These are phyloP conservation scores for Mycena floridula DNA, from an alignment of 768 basidiomycete genomes.

Conservation along the genomic window DNA sequence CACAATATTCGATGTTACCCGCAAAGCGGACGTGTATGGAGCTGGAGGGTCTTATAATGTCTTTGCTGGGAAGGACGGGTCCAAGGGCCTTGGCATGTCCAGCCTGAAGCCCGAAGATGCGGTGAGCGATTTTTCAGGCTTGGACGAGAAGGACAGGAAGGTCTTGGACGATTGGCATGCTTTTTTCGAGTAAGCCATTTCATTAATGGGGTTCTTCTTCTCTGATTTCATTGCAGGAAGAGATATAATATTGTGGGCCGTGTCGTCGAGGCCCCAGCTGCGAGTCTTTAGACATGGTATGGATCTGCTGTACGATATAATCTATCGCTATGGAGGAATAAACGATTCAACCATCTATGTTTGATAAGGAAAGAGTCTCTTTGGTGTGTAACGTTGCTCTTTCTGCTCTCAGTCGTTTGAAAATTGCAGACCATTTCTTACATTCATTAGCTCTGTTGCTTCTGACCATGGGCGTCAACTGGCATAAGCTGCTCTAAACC, in stretches of 20 bases:
- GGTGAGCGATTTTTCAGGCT: slow-evolving; percentile 73
- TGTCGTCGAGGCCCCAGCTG: slow-evolving; percentile 26
- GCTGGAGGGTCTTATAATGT: slow-evolving; percentile 70
- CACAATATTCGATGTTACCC: slow-evolving; percentile 84
- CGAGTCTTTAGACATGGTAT: neutral
- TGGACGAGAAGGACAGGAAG: slow-evolving; percentile 68
- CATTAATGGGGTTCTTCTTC: neutral
- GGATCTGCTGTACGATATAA: neutral
- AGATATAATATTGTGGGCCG: slow-evolving; percentile 85
- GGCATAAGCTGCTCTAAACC: no score
- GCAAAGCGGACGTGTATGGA: slow-evolving; percentile 87
- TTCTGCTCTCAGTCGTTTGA: no score
- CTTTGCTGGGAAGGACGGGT: slow-evolving; percentile 94
- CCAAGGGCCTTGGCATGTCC: slow-evolving; percentile 83
- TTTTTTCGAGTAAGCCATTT: slow-evolving; percentile 72
- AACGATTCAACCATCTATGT: no score
- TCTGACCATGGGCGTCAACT: no score
- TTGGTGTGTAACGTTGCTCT: no score
- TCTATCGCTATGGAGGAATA: neutral
- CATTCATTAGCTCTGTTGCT: no score
- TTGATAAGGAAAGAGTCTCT: no score
- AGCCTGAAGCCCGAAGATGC: slow-evolving; percentile 85
- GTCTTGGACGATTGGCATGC: slow-evolving; percentile 84
- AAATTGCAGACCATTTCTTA: no score
- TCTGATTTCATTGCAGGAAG: slow-evolving; percentile 39